Conservation (phyloP, 345 rosid genomes). For the Anacardium occidentale region DNA sequence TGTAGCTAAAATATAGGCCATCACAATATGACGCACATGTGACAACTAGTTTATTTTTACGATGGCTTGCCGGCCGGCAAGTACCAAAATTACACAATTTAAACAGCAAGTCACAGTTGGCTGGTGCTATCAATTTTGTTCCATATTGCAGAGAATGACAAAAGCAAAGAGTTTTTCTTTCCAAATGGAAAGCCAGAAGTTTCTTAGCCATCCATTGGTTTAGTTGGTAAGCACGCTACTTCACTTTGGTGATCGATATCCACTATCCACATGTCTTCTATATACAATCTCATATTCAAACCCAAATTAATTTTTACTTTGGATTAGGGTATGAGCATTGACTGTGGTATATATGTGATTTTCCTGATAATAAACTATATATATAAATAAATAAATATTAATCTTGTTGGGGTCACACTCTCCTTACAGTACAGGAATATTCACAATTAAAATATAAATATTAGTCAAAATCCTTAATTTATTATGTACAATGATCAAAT, state of each 20-base stretch:
- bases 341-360: too few relatives aligned
- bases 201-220: slow-evolving; percentile 28
- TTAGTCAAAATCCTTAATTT: too few relatives aligned
- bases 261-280: not conserved
- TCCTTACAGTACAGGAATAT: too few relatives aligned
- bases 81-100: not conserved
- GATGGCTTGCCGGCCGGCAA: slow-evolving; percentile 9
- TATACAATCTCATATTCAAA: too few relatives aligned
- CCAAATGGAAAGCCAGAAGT: slow-evolving; percentile 23
- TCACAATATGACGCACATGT: not conserved
- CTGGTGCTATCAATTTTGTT: not conserved
- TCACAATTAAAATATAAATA: too few relatives aligned
- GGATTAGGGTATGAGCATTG: too few relatives aligned
- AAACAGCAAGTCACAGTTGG: not conserved
- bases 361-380: too few relatives aligned
- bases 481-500: not conserved
- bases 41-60: not conserved
- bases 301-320: too few relatives aligned
- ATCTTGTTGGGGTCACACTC: too few relatives aligned
- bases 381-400: too few relatives aligned
- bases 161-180: not conserved
- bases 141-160: not conserved
- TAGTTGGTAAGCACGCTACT: slow-evolving; percentile 23
- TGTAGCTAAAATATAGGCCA: slow-evolving; percentile 4
- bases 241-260: not conserved